Base-by-base conservation (phyloP, 352 stramenopile species). In the Phytopythium cucurbitacearum region DNA sequence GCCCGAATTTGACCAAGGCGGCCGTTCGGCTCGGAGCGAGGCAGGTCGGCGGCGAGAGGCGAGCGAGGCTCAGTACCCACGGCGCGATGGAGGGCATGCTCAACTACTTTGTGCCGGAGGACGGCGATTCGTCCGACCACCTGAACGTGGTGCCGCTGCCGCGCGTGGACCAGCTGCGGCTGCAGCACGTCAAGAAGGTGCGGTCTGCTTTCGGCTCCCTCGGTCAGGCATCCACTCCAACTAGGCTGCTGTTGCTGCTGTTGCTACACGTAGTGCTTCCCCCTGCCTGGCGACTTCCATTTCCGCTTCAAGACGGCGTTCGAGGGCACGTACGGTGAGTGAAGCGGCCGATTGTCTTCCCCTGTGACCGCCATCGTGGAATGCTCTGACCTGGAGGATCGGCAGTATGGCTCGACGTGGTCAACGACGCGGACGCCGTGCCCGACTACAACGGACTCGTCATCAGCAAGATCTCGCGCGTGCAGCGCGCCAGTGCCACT, bases 221-320 rank as follows among this genome's bases (percentile, higher is more conserved):
- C 16, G 15, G 5, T 13, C 7, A 9, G 5, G 49, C 40, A 21
- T 40, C 40, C 35, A 12, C 32, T 33, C 6, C 10, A 35, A 50
- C 28, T 3, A 11, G 7, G 7, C 35, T 52, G 21, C 11, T 33
- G 5, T 21, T 51, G 42, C 34, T 51, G 28, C 59, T 48, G 59
- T 59, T 62, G 35, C 45, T 43, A 7, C 21, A 41, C 51, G 15
- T 28, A 90, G 82, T 75, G 65, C 39, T 91, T 94, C 49, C 84
- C 84, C 7, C 47, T 94, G 49, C 84, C 81, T 11, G 84, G 84
- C 1, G 71, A 87, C 42, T 94, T 91, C 57, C 84, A 94, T 41
- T 94, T 91, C 55, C 80, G 84, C 55, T 94, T 94, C 62, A 94
- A 94, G 62, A 89, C 80, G 38, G 64, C 79, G 34, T 94, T 94